These are phyloP conservation scores for Pisolithus albus DNA, from an alignment of 768 basidiomycete species.

Conservation along the genomic window DNA sequence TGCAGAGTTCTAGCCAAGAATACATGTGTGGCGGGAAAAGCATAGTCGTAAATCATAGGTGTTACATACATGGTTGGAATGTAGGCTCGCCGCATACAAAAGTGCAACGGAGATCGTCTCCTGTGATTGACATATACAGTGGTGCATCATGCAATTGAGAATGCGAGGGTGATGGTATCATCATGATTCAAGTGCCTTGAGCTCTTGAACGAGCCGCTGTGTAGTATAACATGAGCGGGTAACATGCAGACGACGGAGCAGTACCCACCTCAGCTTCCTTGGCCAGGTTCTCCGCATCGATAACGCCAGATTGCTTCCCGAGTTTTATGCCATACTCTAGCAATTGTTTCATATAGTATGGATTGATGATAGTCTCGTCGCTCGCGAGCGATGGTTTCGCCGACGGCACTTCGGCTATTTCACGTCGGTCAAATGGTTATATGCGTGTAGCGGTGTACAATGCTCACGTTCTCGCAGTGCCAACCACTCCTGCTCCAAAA, in stretches of 20 bases:
- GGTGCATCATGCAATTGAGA: constrained; percentile 13
- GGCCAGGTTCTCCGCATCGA: constrained; percentile 41
- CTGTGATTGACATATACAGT: constrained; percentile 22
- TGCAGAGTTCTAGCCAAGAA: constrained; percentile 16
- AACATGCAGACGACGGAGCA: background rate
- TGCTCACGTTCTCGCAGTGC: constrained; percentile 39
- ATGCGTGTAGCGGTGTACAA: background rate
- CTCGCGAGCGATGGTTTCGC: constrained; percentile 31
- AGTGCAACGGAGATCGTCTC: constrained; percentile 16
- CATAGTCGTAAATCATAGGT: constrained; percentile 14
- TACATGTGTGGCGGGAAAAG: constrained; percentile 16
- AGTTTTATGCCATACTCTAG: constrained; percentile 64
- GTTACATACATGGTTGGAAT: constrained; percentile 25
- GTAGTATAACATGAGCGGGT: constrained; percentile 1
- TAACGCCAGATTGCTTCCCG: constrained; percentile 37
- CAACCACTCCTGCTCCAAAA: constrained; percentile 79
- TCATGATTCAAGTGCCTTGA: constrained; percentile 43
- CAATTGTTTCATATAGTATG: constrained; percentile 73
- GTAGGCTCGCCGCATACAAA: constrained; percentile 21
- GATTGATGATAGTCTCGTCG: constrained; percentile 69
- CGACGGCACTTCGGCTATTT: constrained; percentile 20
- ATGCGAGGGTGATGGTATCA: constrained; percentile 4
- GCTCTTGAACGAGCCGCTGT: constrained; percentile 60
- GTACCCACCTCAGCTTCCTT: constrained; percentile 51
- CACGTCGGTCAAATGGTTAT: background rate